Evolutionary conservation across 352 stramenopile species (phyloP).

Genomic region (Globisporangium uncinulatum): DNA sequence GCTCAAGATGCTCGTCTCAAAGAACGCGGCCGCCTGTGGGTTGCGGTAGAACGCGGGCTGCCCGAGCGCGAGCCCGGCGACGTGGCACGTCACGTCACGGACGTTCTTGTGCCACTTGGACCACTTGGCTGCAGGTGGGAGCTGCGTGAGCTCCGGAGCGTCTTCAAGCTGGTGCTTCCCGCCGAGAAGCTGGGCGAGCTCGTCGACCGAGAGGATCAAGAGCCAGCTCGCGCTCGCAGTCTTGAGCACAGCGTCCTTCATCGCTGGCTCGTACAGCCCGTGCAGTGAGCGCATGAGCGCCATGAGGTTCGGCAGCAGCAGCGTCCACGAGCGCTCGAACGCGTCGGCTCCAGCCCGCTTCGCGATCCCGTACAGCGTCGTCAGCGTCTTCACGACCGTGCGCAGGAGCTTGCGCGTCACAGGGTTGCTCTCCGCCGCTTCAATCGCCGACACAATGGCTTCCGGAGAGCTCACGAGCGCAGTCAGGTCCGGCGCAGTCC

Average conservation of each 20-base stretch:
- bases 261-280: slow-evolving; percentile 37
- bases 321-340: slow-evolving; percentile 54
- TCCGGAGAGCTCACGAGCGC: slow-evolving; percentile 49
- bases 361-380: slow-evolving; percentile 72
- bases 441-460: slow-evolving; percentile 49
- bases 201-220: slow-evolving; percentile 63
- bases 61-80: slow-evolving; percentile 53
- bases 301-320: slow-evolving; percentile 67
- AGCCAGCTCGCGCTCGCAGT: slow-evolving; percentile 58
- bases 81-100: slow-evolving; percentile 71
- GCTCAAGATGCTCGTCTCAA: slow-evolving; percentile 61
- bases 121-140: slow-evolving; percentile 44
- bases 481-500: slow-evolving; percentile 65
- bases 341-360: slow-evolving; percentile 42
- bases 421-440: slow-evolving; percentile 25
- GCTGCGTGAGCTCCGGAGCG: slow-evolving; percentile 42
- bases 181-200: slow-evolving; percentile 66
- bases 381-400: slow-evolving; percentile 70
- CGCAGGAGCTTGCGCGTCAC: slow-evolving; percentile 39
- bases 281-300: slow-evolving; percentile 57
- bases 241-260: slow-evolving; percentile 52
- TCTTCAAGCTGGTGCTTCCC: slow-evolving; percentile 72
- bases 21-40: slow-evolving; percentile 30
- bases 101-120: slow-evolving; percentile 83
- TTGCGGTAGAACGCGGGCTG: slow-evolving; percentile 51